A percentile compares a stretch with the other conserved stretches of the same genome.
phyloP scores from a whole-genome alignment of 1,139 yeast genomes.

The Candida sanyaensis region DNA sequence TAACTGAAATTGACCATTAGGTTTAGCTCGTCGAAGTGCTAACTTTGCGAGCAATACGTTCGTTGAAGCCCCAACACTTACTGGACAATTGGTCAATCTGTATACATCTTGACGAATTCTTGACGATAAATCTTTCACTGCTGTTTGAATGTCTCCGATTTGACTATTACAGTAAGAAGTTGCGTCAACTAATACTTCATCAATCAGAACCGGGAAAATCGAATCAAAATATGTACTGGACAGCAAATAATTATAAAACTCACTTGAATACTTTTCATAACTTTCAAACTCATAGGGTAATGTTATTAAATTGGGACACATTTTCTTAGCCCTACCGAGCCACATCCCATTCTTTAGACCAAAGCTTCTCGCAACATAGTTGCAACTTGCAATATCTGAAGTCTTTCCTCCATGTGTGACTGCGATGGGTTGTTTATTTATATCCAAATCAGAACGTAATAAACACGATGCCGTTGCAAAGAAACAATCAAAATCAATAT shows the following conservation, averaged over 20 bases:
- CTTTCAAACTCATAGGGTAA: constrained; percentile 74
- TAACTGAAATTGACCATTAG: constrained; percentile 59
- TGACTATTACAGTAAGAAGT: constrained; percentile 32
- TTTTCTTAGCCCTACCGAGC: constrained; percentile 61
- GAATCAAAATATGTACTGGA: constrained; percentile 51
- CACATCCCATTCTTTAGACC: constrained; percentile 93
- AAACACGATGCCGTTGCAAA: constrained; percentile 85
- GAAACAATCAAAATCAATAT: constrained; percentile 92
- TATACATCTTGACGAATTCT: constrained; percentile 49
- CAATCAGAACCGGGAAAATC: constrained; percentile 84
- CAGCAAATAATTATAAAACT: constrained; percentile 58
- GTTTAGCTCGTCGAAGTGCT: constrained; percentile 78
- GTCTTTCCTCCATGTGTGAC: constrained; percentile 79
- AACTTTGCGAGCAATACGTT: constrained; percentile 79
- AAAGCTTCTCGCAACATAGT: constrained; percentile 72
- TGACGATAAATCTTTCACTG: constrained; percentile 30
- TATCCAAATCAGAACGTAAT: constrained; percentile 54
- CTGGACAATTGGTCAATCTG: constrained; percentile 57
- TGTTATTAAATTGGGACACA: constrained; percentile 65
- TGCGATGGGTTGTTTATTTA: constrained; percentile 66
- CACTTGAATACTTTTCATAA: constrained; percentile 54
- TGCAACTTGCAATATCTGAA: constrained; percentile 89
- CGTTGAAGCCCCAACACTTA: constrained; percentile 74
- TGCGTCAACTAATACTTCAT: constrained; percentile 82
- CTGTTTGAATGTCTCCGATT: constrained; percentile 12